Percentiles rank a stretch among this genome's conserved stretches.
Evolutionary conservation across 2,329 filamentous ascomycete genomes (phyloP).

Genomic region (Thermothelomyces thermophilus): DNA sequence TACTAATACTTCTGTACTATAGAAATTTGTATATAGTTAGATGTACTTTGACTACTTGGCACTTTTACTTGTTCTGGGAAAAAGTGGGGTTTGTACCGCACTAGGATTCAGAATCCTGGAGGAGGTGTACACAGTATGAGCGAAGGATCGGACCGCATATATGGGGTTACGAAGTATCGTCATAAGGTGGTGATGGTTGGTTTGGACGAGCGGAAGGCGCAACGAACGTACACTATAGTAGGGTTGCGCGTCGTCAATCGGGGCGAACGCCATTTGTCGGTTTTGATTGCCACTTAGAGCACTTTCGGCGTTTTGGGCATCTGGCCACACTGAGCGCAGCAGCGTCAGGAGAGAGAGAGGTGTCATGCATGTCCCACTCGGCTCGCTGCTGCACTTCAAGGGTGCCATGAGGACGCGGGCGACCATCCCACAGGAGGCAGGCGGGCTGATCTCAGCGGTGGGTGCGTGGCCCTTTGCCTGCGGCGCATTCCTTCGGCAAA

Average conservation of each 20-base stretch:
- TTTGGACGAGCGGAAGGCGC: background rate
- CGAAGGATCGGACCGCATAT: constrained; percentile 4
- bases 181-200: constrained; percentile 9
- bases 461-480: background rate
- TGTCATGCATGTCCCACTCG: constrained; percentile 8
- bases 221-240: too few species aligned
- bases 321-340: constrained; percentile 9
- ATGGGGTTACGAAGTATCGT: constrained; percentile 7
- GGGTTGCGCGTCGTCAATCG: background rate
- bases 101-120: too few species aligned
- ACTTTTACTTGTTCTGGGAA: too few species aligned
- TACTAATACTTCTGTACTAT: background rate
- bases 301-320: background rate
- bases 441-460: constrained; percentile 9
- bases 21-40: background rate
- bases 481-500: constrained; percentile 11
- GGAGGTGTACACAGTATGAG: too few species aligned
- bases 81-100: too few species aligned
- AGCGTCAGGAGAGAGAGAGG: background rate
- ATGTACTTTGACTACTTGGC: too few species aligned
- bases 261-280: constrained; percentile 9
- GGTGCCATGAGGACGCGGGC: constrained; percentile 13
- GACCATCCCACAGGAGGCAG: constrained; percentile 5
- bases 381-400: background rate
- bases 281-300: constrained; percentile 12